Evolutionary conservation across 345 rosid genomes (phyloP).

Genomic region (Mercurialis annua): DNA sequence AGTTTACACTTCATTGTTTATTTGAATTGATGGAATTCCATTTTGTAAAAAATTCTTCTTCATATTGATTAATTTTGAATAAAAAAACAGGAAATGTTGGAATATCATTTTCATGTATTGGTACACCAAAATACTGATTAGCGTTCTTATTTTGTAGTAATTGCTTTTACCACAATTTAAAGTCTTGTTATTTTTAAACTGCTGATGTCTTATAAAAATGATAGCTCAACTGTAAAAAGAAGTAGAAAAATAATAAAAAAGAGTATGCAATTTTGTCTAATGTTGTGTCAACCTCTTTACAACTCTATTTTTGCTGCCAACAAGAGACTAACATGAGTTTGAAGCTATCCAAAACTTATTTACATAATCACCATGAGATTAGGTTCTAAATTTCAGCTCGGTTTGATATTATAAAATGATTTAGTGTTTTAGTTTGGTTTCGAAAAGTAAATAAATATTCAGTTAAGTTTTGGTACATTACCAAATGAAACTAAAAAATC

Average conservation of each 20-base stretch:
- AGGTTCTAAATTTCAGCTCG: too few species aligned
- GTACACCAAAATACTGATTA: slow-evolving; percentile 14
- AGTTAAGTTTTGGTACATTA: too few species aligned
- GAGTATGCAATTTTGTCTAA: not conserved
- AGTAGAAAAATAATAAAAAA: too few species aligned
- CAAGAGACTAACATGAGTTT: not conserved
- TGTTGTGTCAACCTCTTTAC: slow-evolving; percentile 1
- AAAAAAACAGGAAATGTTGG: slow-evolving; percentile 28
- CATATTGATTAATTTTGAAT: slow-evolving; percentile 28
- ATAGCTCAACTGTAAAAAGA: not conserved
- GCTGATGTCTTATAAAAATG: not conserved
- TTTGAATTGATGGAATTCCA: slow-evolving; percentile 18
- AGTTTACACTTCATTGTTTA: slow-evolving; percentile 17
- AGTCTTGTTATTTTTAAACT: not conserved
- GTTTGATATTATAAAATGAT: too few species aligned
- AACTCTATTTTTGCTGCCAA: not conserved
- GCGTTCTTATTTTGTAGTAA: slow-evolving; percentile 12
- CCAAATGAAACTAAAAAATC: too few species aligned
- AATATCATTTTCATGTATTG: slow-evolving; percentile 31
- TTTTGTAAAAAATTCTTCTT: slow-evolving; percentile 17
- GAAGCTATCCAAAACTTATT: slow-evolving; percentile 2
- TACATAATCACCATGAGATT: too few species aligned
- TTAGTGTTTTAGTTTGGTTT: too few species aligned
- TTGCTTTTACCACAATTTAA: slow-evolving; percentile 8
- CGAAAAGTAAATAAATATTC: too few species aligned